phyloP scores from a whole-genome alignment of 805 yeast genomes.

The Babjeviella inositovora region DNA sequence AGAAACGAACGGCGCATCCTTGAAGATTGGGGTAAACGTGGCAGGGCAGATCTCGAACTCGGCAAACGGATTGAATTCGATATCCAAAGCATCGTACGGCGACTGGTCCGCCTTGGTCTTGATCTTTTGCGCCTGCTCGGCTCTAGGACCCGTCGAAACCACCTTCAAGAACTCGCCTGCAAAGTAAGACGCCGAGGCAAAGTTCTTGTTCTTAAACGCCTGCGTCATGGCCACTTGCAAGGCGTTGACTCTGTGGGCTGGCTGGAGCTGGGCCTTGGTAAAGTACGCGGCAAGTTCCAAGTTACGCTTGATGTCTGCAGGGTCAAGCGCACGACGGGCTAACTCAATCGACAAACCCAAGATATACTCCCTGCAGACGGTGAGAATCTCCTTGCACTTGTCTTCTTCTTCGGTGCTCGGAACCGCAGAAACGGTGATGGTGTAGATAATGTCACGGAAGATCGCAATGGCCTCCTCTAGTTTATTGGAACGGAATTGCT shows the following conservation, averaged over 20 bases:
- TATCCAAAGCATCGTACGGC: slow-evolving; percentile 75
- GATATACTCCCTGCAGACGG: slow-evolving; percentile 77
- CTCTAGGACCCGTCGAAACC: slow-evolving; percentile 59
- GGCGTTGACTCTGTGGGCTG: slow-evolving; percentile 76
- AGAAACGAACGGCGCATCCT: slow-evolving; percentile 45
- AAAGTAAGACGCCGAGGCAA: slow-evolving; percentile 75
- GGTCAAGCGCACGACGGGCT: slow-evolving; percentile 67
- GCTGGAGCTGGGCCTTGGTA: slow-evolving; percentile 69
- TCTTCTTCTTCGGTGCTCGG: slow-evolving; percentile 59
- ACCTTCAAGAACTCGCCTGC: slow-evolving; percentile 71
- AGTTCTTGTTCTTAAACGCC: slow-evolving; percentile 79
- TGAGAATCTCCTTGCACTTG: slow-evolving; percentile 55
- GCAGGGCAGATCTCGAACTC: slow-evolving; percentile 84
- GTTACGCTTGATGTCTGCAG: slow-evolving; percentile 64
- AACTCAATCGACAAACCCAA: slow-evolving; percentile 86
- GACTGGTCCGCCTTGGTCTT: slow-evolving; percentile 66
- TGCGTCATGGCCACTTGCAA: slow-evolving; percentile 92
- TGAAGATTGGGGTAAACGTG: slow-evolving; percentile 78
- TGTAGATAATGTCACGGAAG: slow-evolving; percentile 71
- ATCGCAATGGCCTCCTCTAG: slow-evolving; percentile 64
- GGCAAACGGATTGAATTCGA: slow-evolving; percentile 86
- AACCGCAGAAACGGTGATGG: slow-evolving; percentile 57
- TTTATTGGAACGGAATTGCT: slow-evolving; percentile 68
- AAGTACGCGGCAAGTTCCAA: slow-evolving; percentile 93
- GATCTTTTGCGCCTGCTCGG: slow-evolving; percentile 77